Conservation (phyloP, 331 rosid genomes). For the Pyracantha coccinea region DNA sequence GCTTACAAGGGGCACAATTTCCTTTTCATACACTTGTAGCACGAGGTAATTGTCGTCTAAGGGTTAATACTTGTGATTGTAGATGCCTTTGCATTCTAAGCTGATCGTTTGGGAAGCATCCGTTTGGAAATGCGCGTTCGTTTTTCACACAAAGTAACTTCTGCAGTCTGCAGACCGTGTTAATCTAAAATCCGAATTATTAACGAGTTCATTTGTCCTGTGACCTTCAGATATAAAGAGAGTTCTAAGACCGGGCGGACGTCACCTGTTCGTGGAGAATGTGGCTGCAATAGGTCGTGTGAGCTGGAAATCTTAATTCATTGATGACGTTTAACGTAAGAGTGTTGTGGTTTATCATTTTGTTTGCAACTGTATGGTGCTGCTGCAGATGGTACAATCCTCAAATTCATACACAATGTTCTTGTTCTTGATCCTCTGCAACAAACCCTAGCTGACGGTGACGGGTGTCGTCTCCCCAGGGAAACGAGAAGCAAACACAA, state of each 20-base stretch:
- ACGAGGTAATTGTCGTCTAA: neutral
- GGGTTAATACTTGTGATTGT: neutral
- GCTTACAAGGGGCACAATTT: neutral
- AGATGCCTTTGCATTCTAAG: neutral
- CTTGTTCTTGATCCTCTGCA: conserved; percentile 75
- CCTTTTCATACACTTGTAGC: neutral
- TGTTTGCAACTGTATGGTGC: conserved; percentile 9
- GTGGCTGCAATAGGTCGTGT: conserved; percentile 71
- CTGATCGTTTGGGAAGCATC: neutral
- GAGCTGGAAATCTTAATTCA: conserved; percentile 3
- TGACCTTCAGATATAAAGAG: conserved; percentile 59
- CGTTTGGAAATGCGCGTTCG: neutral
- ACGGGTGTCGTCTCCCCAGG: conserved; percentile 78
- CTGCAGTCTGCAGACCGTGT: neutral
- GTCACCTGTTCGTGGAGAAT: conserved; percentile 66
- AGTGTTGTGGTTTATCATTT: neutral
- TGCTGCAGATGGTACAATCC: conserved; percentile 62
- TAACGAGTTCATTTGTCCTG: neutral
- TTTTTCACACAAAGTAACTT: neutral
- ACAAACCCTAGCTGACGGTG: conserved; percentile 64
- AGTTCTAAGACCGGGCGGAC: conserved; percentile 74
- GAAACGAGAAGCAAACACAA: conserved; percentile 20
- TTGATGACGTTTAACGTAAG: neutral
- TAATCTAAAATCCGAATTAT: neutral
- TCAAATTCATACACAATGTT: conserved; percentile 44